Percentiles rank a stretch among this genome's conserved stretches.
Conservation (phyloP, 768 basidiomycete species). For the Coprinopsis cinerea region DNA sequence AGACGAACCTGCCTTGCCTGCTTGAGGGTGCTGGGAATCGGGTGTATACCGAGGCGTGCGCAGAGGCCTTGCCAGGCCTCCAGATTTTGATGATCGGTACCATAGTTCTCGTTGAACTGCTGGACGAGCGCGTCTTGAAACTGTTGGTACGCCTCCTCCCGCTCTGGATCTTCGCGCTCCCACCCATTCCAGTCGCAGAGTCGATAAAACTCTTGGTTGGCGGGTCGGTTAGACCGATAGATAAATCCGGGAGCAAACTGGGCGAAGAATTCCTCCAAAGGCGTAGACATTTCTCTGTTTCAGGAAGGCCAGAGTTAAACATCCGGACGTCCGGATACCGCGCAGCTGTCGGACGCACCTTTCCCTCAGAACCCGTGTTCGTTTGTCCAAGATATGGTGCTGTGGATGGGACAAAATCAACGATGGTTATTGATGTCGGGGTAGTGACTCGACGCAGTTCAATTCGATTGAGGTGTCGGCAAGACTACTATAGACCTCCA, state of each 20-base stretch:
- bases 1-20: constrained; percentile 19
- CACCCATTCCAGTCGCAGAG: constrained; percentile 17
- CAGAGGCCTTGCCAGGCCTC: constrained; percentile 25
- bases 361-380: not conserved
- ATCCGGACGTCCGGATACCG: not conserved
- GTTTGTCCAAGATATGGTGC: not conserved
- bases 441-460: not conserved
- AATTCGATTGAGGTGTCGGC: not conserved
- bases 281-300: not conserved
- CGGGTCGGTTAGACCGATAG: not conserved
- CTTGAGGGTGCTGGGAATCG: constrained; percentile 21
- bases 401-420: too few species aligned
- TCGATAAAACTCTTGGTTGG: constrained; percentile 18
- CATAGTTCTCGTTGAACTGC: constrained; percentile 30
- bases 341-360: not conserved
- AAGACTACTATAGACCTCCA: not conserved
- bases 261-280: not conserved
- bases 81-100: constrained; percentile 24
- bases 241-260: not conserved
- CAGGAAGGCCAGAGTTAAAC: not conserved
- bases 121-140: constrained; percentile 25
- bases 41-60: constrained; percentile 20
- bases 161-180: constrained; percentile 6
- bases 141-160: constrained; percentile 11
- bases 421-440: too few species aligned